phyloP scores from a whole-genome alignment of 768 basidiomycete species.

The Saitozyma podzolica region DNA sequence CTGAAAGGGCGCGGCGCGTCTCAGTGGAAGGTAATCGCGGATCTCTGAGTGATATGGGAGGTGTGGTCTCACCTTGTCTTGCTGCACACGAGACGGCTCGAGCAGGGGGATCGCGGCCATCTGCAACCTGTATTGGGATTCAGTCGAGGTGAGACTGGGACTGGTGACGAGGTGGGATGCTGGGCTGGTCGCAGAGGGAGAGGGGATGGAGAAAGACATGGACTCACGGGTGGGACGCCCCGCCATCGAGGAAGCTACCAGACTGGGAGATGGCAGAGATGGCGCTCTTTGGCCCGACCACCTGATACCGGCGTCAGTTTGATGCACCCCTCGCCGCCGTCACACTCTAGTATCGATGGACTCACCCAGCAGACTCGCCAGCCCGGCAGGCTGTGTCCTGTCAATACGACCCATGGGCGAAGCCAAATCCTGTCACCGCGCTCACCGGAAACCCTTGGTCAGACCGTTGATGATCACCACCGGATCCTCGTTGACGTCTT shows the following conservation, averaged over 20 bases:
- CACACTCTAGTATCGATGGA: constrained; percentile 6
- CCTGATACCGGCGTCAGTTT: constrained; percentile 1
- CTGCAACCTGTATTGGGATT: constrained; percentile 62
- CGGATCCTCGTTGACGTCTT: constrained; percentile 84
- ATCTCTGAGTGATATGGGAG: neutral
- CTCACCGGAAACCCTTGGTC: constrained; percentile 82
- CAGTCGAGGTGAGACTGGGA: neutral
- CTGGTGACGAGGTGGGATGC: neutral
- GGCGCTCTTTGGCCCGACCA: constrained; percentile 83
- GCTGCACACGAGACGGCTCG: constrained; percentile 65
- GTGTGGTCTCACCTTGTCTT: constrained; percentile 63
- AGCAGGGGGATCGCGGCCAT: constrained; percentile 83
- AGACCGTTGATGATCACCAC: constrained; percentile 86
- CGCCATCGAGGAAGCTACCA: constrained; percentile 91
- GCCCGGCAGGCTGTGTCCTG: constrained; percentile 62
- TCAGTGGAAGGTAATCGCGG: no score
- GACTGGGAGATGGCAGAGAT: constrained; percentile 89
- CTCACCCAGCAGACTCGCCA: constrained; percentile 81
- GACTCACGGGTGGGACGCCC: constrained; percentile 85
- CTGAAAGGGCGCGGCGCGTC: constrained; percentile 49
- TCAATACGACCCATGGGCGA: no score
- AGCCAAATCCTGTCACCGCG: neutral
- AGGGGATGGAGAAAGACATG: neutral
- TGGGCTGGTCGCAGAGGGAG: neutral
- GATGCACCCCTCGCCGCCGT: no score